Base-by-base conservation (phyloP, 352 stramenopile genomes). In the Phytophthora ramorum region DNA sequence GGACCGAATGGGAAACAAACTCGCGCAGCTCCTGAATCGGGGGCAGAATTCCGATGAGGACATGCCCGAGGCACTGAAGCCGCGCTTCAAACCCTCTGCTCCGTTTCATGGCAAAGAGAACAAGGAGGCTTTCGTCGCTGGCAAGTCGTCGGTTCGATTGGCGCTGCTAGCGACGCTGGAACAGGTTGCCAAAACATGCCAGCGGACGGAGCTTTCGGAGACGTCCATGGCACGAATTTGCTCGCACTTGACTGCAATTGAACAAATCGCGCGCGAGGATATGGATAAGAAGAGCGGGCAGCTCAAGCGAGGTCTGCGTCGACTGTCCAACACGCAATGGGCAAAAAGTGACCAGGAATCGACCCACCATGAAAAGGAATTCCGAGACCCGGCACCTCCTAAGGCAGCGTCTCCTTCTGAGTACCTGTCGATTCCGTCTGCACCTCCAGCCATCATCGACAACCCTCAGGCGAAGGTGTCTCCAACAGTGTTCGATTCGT, bases 231-330 rank as follows among this genome's bases (percentile, higher is more conserved):
- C 80, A 14, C 73, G 75, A 16, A 81, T 92, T 63, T 81, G 78
- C 14, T 80, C 80, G 24, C 58, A 88, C 43, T 60, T 92, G 17
- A 66, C 65, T n/a, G 85, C 83, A 2, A 82, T 89, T 4, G 76
- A 77, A 49, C 77, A 87, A 38, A 85, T 92, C 41, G 74, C 87
- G 17, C 71, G 66, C 22, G 79, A 91, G n/a, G 83, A 91, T 41
- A 40, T 90, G 60, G 63, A 76, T 50, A 81, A 79, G 60, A 78
- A 70, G 26, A 63, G 57, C 46, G 67, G 37, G 48, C 54, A 46
- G 24, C 54, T 63, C 0, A 71, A 76, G 14, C 58, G 56, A 20
- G 60, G 81, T 13, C 55, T 81, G 13, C 80, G 76, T 14, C 76
- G 80, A 10, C 58, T 78, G 37, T 84, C 76, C 16, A 75, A 54